phyloP scores from a whole-genome alignment of 2,329 filamentous ascomycete genomes.

The Thelonectria olida region DNA sequence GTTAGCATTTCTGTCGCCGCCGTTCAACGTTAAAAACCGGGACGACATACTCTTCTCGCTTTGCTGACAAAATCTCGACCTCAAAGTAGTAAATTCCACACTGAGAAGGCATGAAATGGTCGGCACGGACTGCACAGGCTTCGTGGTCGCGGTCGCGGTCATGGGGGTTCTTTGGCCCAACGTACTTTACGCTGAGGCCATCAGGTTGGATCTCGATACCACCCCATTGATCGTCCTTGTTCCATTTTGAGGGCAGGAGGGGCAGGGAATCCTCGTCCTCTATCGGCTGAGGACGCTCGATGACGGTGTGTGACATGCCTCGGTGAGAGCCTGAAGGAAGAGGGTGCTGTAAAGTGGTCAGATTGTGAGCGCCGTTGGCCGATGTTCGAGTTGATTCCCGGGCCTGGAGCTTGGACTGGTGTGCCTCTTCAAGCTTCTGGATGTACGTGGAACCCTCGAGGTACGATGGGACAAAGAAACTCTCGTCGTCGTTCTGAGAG shows the following conservation, averaged over 20 bases:
- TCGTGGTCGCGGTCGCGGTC: constrained; percentile 74
- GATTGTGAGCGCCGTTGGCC: constrained; percentile 48
- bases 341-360: constrained; percentile 55
- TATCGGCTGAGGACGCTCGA: constrained; percentile 74
- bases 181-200: constrained; percentile 76
- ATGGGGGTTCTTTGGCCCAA: constrained; percentile 54
- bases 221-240: constrained; percentile 76
- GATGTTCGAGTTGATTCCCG: constrained; percentile 53
- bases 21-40: neutral
- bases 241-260: constrained; percentile 85
- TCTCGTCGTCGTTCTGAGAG: constrained; percentile 42
- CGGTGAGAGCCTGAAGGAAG: constrained; percentile 66
- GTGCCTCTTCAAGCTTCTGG: constrained; percentile 75
- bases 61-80: constrained; percentile 61
- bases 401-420: constrained; percentile 66
- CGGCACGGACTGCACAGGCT: constrained; percentile 82
- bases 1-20: constrained; percentile 10
- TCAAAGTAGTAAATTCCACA: constrained; percentile 97
- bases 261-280: constrained; percentile 69
- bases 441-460: constrained; percentile 81
- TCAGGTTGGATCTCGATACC: constrained; percentile 79
- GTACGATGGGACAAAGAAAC: constrained; percentile 87
- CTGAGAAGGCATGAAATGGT: constrained; percentile 86
- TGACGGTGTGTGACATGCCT: constrained; percentile 83
- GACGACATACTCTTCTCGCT: constrained; percentile 63